Evolutionary conservation across 176 grass and related monocot species (phyloP), one percentile per base, ranked within the genome.

Genomic region (Melocanna baccifera): DNA sequence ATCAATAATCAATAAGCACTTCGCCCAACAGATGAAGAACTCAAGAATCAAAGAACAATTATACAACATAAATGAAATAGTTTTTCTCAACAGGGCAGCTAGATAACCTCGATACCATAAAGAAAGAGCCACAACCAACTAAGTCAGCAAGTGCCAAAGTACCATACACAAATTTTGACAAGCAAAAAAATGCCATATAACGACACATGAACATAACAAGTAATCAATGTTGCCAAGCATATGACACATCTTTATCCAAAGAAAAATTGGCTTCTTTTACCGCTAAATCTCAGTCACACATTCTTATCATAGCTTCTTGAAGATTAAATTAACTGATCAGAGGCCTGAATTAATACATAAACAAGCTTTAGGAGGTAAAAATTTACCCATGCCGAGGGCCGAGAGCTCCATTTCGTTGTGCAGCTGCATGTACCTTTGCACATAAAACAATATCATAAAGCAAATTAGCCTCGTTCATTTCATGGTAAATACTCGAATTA

Each of bases 351-450:
- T 7, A n/a, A 84, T 67, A 50, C 82, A 82, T 36, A 46, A 16
- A 30, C 14, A 32, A 82, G 20, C 14, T 56, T 59, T 6, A 12
- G 67, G n/a, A 15, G 68, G 14, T 34, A 56, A 58, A 62, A 56
- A 89, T 34, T 91, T 94, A 96, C 94, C 94, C 94, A 96, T 96
- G 88, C 91, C 91, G 73, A 96, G 89, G 42, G 94, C 94, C 22
- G 91, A 96, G 26, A 96, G 91, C 75, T 96, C 94, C 79, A 96
- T 89, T 52, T 91, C 89, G 37, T 89, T 76, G 45, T 96, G 91
- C 69, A 83, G 87, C 62, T 96, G 91, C 94, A 96, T 91, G 76
- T 96, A 96, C 77, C 94, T 91, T 91, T 96, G 91, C 86, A 68
- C 25, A 84, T 42, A 85, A 79, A 72, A 30, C 73, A 78, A 79